Conservation (phyloP, 1,139 yeast species). For the Scheffersomyces parashehatae region DNA sequence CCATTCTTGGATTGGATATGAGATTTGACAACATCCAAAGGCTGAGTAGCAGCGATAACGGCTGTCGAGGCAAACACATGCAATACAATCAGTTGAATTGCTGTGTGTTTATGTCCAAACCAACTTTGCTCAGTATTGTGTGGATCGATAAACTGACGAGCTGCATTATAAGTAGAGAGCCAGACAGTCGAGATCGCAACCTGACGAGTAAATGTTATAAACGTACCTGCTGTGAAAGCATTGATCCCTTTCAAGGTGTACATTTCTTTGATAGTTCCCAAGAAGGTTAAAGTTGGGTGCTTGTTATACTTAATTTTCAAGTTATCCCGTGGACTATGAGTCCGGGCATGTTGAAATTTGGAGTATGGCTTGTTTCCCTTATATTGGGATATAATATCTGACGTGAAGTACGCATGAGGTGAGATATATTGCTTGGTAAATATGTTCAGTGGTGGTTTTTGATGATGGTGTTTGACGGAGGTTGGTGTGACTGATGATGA, state of each 20-base stretch:
- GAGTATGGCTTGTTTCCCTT: conserved; percentile 24
- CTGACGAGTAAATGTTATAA: conserved; percentile 79
- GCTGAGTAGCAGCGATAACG: conserved; percentile 82
- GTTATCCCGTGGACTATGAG: conserved; percentile 23
- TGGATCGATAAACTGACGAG: conserved; percentile 70
- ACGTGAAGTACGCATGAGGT: conserved; percentile 45
- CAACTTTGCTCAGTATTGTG: conserved; percentile 46
- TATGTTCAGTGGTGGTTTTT: conserved; percentile 24
- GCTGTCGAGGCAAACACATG: conserved; percentile 61
- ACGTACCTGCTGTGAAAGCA: conserved; percentile 81
- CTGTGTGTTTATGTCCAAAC: conserved; percentile 48
- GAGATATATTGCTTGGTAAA: conserved; percentile 42
- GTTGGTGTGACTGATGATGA: conserved; percentile 2
- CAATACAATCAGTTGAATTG: conserved; percentile 46
- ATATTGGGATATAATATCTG: conserved; percentile 33
- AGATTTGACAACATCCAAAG: conserved; percentile 86
- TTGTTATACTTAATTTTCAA: conserved; percentile 44
- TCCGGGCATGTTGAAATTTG: conserved; percentile 22
- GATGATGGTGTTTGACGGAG: conserved; percentile 18
- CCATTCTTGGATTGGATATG: conserved; percentile 83
- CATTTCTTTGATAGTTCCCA: conserved; percentile 62
- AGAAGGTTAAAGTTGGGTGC: conserved; percentile 55
- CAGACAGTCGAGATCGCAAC: conserved; percentile 77
- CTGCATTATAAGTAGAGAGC: conserved; percentile 77
- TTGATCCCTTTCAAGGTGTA: conserved; percentile 71